Evolutionary conservation across 768 basidiomycete genomes (phyloP).

Genomic region (Symmetrospora coprosmae): DNA sequence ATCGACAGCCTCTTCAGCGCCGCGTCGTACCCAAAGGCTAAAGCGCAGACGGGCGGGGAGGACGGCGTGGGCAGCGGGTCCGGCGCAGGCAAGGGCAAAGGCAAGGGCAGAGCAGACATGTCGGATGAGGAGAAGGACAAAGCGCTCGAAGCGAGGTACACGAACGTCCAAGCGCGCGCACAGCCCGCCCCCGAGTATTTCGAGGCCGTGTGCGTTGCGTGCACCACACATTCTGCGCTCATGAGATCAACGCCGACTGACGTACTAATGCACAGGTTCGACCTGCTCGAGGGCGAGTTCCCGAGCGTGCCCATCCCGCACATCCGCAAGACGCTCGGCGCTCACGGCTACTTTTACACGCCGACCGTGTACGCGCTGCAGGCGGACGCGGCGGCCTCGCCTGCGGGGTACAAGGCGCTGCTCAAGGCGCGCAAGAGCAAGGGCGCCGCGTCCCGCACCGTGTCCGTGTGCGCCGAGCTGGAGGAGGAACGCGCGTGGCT

Average conservation of each 20-base stretch:
- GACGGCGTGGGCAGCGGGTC: too few species aligned
- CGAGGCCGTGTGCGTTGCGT: background rate
- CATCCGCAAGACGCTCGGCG: conserved; percentile 17
- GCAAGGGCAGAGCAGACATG: background rate
- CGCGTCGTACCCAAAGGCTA: conserved; percentile 1
- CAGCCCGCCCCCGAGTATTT: background rate
- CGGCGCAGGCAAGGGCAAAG: too few species aligned
- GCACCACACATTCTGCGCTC: background rate
- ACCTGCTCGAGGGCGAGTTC: conserved; percentile 17
- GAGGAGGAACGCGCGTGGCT: background rate
- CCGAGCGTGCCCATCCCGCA: conserved; percentile 2
- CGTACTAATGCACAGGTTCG: background rate
- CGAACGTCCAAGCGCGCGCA: background rate
- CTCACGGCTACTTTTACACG: conserved; percentile 19
- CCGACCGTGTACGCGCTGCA: conserved; percentile 20
- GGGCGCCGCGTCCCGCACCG: background rate
- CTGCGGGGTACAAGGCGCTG: conserved; percentile 2
- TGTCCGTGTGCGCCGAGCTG: background rate
- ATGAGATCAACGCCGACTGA: background rate
- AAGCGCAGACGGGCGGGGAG: background rate
- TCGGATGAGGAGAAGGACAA: background rate
- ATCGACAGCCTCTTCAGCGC: background rate
- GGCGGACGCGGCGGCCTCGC: background rate
- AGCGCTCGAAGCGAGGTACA: background rate
- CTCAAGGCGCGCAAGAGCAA: background rate